These are phyloP conservation scores for Trichosporon faecale DNA, from an alignment of 1,284 basidiomycete species.

Conservation along the genomic window DNA sequence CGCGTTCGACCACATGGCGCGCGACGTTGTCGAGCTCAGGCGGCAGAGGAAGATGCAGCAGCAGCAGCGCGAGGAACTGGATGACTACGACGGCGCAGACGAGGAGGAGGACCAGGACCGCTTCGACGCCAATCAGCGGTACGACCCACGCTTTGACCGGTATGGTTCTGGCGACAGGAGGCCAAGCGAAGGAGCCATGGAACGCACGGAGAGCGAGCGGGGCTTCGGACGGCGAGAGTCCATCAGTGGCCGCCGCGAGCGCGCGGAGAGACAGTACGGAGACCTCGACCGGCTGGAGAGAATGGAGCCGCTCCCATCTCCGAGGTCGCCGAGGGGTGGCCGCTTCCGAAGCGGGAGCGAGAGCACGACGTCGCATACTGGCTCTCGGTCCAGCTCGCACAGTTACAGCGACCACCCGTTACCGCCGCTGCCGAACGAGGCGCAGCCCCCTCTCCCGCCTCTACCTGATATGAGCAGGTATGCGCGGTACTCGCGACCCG, in stretches of 20 bases:
- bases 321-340: neutral
- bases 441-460: neutral
- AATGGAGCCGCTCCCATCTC: neutral
- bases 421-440: neutral
- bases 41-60: neutral
- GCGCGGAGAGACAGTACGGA: neutral
- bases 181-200: neutral
- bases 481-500: neutral
- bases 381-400: neutral
- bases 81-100: neutral
- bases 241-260: neutral
- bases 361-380: neutral
- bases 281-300: neutral
- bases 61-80: neutral
- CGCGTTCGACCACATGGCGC: constrained; percentile 33
- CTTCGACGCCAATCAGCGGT: neutral
- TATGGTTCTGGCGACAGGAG: neutral
- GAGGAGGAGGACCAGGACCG: neutral
- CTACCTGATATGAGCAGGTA: neutral
- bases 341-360: neutral
- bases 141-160: neutral
- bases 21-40: constrained; percentile 35
- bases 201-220: neutral
- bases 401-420: neutral
- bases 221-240: neutral